Evolutionary conservation across 306 rosid genomes (phyloP), one percentile per base, ranked within the genome.

Genomic region (Bauhinia variegata): DNA sequence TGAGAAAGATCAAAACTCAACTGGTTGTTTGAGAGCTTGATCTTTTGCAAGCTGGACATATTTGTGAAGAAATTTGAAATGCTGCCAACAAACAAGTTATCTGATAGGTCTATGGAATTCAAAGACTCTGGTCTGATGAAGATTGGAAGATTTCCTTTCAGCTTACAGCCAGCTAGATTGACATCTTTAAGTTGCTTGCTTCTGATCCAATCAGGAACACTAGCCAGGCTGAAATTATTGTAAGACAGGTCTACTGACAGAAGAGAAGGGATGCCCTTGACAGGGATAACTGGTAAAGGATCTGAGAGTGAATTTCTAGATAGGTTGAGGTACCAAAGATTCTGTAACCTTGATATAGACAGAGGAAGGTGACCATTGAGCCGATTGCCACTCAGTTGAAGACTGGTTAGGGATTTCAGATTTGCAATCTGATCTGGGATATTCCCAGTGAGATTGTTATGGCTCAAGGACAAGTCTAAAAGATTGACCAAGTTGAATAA

Each of bases 171-270:
- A 10, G 99, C 99, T 36, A 93, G 83, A 65, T 68, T 84, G 30
- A 88, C 91, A 53, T 83, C 96, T 50, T 72, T 67, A 12, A 93
- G 96, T 43, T 75, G 86, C 72, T 84, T 85, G 83, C 73, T 86
- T 70, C 82, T 82, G 69, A 93, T 84, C 97, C 97, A 90, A 77
- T 77, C 85, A 18, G 99, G 99, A 65, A 90, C 87, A 60, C 71
- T 74, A 52, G 88, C 96, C 34, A 93, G 80, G 64, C 79, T 82
- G 76, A 93, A 79, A 56, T 80, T 90, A 73, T 93, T 93, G 75
- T 88, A 88, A 19, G 99, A 93, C 55, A 93, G 70, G 86, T 93
- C 99, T 68, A 93, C 65, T 59, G 97, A 76, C 87, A 93, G 65
- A 50, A 93, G 87, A 73, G 96, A 77, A 84, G 96, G 98, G 50